Conservation (phyloP, 768 basidiomycete genomes). For the Trametopsis cervina region DNA sequence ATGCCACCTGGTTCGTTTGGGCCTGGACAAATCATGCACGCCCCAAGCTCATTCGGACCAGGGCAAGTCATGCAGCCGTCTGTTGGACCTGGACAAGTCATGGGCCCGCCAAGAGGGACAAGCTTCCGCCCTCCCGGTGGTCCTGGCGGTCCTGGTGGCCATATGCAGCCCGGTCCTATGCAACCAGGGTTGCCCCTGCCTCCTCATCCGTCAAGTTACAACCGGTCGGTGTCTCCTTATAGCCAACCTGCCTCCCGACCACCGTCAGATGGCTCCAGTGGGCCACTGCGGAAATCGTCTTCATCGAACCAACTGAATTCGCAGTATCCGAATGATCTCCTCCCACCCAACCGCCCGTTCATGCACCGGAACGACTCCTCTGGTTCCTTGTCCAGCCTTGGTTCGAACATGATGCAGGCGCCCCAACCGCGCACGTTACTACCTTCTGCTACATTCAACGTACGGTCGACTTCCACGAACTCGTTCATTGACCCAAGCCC, state of each 20-base stretch:
- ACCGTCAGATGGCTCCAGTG: constrained; percentile 21
- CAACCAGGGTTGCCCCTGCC: background rate
- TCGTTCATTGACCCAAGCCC: constrained; percentile 68
- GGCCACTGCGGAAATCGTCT: constrained; percentile 41
- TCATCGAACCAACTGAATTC: constrained; percentile 56
- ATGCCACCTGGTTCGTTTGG: constrained; percentile 12
- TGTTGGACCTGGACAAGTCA: constrained; percentile 2
- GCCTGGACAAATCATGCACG: constrained; percentile 14
- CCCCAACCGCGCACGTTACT: constrained; percentile 43
- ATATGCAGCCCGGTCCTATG: background rate
- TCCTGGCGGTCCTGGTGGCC: background rate
- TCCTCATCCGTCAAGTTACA: background rate
- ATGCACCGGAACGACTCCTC: constrained; percentile 23
- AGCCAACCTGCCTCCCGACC: constrained; percentile 13
- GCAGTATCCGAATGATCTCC: constrained; percentile 32
- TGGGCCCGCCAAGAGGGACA: constrained; percentile 2
- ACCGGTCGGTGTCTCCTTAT: constrained; percentile 6
- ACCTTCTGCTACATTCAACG: constrained; percentile 54
- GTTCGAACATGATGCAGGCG: constrained; percentile 12
- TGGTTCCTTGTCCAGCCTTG: constrained; percentile 21
- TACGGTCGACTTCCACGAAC: constrained; percentile 43
- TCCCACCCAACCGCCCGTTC: constrained; percentile 21
- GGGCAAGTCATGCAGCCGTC: constrained; percentile 14
- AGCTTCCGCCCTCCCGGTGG: background rate
- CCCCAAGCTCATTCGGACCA: constrained; percentile 10